Percentiles rank a stretch among this genome's conserved stretches.
Evolutionary conservation across 2,329 filamentous ascomycete species (phyloP).

Genomic region (Aspergillus cejpii): DNA sequence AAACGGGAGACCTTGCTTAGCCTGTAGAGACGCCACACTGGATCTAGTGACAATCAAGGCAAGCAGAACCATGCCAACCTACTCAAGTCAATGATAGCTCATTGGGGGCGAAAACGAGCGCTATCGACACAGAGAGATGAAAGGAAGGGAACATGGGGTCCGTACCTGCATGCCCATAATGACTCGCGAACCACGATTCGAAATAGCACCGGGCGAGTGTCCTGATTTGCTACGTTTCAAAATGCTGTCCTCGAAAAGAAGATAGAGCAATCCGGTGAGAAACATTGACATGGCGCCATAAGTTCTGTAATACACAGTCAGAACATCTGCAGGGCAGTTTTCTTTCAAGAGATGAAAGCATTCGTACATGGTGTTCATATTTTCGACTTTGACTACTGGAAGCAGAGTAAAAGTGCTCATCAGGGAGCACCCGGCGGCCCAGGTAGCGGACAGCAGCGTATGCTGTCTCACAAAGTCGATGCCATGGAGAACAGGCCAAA

Average conservation of each 20-base stretch:
- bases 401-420: constrained; percentile 92
- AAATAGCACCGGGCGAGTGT: constrained; percentile 13
- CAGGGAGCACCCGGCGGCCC: constrained; percentile 66
- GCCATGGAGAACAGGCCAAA: constrained; percentile 75
- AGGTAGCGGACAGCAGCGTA: constrained; percentile 57
- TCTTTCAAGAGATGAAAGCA: constrained; percentile 8
- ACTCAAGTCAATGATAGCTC: constrained; percentile 5
- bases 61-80: constrained; percentile 70
- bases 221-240: constrained; percentile 36
- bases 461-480: constrained; percentile 64
- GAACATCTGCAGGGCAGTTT: not conserved
- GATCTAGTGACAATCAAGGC: constrained; percentile 81
- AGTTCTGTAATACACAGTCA: constrained; percentile 46
- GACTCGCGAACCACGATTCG: constrained; percentile 33
- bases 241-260: constrained; percentile 67
- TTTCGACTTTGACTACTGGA: constrained; percentile 78
- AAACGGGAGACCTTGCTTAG: constrained; percentile 72
- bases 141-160: not conserved
- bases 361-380: constrained; percentile 64
- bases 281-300: constrained; percentile 74
- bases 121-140: not conserved
- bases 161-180: constrained; percentile 44
- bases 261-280: constrained; percentile 65
- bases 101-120: not conserved
- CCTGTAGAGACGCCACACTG: constrained; percentile 76